Conservation (phyloP, 768 basidiomycete species). For the Hygrophoropsis aurantiaca region DNA sequence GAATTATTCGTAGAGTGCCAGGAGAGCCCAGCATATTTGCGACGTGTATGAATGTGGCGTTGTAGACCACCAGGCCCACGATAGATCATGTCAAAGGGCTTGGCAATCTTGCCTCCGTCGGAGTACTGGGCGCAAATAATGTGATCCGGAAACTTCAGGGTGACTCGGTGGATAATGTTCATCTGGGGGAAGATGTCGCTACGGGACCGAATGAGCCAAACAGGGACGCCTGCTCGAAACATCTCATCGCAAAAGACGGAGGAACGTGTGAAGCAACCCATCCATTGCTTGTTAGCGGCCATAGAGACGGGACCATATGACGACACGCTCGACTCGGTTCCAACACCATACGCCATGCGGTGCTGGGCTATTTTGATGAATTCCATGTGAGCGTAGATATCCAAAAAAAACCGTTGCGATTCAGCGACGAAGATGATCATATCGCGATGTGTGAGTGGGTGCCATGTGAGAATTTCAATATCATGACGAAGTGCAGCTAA, state of each 20-base stretch:
- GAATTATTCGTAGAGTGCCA: no score
- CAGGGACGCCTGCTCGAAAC: conserved; percentile 7
- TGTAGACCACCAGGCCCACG: neutral
- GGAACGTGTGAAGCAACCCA: conserved; percentile 11
- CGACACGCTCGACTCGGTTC: neutral
- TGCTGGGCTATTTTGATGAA: conserved; percentile 4
- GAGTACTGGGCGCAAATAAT: neutral
- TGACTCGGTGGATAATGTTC: neutral
- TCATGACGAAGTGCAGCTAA: neutral
- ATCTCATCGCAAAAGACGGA: neutral
- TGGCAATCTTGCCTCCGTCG: neutral
- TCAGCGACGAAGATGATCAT: conserved; percentile 6
- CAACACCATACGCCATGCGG: no score
- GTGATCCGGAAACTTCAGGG: neutral
- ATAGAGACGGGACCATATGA: no score
- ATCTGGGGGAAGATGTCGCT: no score
- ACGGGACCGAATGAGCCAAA: conserved; percentile 11
- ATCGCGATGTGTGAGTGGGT: conserved; percentile 2
- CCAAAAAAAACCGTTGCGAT: conserved; percentile 3
- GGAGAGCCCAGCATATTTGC: no score
- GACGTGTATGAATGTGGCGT: neutral
- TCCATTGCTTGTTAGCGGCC: conserved; percentile 5
- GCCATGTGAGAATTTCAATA: neutral
- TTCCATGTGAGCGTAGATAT: conserved; percentile 6
- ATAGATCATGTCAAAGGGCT: neutral